These are phyloP conservation scores for Nannizzia gypsea DNA, from an alignment of 2,329 filamentous ascomycete genomes.

Conservation along the genomic window DNA sequence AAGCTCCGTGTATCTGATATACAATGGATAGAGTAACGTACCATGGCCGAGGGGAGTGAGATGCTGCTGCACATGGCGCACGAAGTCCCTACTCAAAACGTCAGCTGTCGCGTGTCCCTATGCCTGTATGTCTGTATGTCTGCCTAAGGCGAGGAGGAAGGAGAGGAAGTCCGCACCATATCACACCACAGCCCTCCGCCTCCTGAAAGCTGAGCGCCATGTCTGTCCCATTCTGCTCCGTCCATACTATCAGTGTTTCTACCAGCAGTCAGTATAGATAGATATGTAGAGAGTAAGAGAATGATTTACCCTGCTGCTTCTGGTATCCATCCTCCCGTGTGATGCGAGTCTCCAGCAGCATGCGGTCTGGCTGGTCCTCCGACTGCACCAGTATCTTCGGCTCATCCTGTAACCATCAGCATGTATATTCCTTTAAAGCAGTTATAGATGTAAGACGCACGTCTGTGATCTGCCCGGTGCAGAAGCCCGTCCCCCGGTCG, in stretches of 20 bases:
- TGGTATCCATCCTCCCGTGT: conserved; percentile 92
- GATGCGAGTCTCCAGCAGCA: conserved; percentile 80
- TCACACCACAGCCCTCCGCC: conserved; percentile 79
- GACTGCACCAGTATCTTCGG: conserved; percentile 83
- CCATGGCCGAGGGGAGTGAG: conserved; percentile 51
- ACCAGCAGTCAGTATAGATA: conserved; percentile 18
- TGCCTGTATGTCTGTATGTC: neutral
- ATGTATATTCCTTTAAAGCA: conserved; percentile 24
- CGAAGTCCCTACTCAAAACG: conserved; percentile 61
- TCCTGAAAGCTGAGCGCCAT: conserved; percentile 99
- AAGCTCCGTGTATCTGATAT: conserved; percentile 8
- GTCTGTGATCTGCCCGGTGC: conserved; percentile 61
- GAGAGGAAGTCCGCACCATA: conserved; percentile 52
- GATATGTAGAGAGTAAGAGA: conserved; percentile 6
- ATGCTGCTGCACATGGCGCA: conserved; percentile 70
- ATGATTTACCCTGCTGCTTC: conserved; percentile 84
- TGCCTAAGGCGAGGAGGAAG: neutral
- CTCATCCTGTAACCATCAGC: conserved; percentile 53
- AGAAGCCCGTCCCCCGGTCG: conserved; percentile 92
- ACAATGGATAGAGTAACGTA: conserved; percentile 28
- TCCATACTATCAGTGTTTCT: conserved; percentile 99
- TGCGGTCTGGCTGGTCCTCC: conserved; percentile 75
- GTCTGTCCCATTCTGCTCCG: conserved; percentile 77
- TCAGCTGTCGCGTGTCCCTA: conserved; percentile 16
- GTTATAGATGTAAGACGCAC: conserved; percentile 42